Evolutionary conservation across 768 basidiomycete species (phyloP).

Genomic region (Russula ochroleuca): DNA sequence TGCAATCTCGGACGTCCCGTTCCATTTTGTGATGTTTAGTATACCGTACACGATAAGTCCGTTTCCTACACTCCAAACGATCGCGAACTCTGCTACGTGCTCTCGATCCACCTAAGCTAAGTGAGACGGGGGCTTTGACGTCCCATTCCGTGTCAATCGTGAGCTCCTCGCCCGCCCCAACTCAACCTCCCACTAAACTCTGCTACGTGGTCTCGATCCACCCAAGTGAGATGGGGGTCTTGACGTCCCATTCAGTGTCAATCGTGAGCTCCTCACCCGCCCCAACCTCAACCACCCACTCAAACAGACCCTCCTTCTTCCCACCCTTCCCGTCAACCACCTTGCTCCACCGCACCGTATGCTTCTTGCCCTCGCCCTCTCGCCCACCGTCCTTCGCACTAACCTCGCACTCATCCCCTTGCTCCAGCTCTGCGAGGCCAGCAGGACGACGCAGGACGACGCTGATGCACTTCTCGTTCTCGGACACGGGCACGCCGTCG

Average conservation of each 20-base stretch:
- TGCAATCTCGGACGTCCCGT: too few species aligned
- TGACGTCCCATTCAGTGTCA: conserved; percentile 52
- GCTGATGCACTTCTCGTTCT: conserved; percentile 39
- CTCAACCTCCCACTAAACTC: conserved; percentile 50
- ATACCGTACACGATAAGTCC: too few species aligned
- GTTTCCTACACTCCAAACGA: too few species aligned
- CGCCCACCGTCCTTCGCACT: not conserved
- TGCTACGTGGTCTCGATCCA: conserved; percentile 29
- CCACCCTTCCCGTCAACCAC: conserved; percentile 44
- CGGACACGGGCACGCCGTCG: conserved; percentile 43
- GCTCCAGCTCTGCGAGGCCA: conserved; percentile 44
- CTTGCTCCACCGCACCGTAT: conserved; percentile 37
- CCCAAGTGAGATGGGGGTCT: conserved; percentile 36
- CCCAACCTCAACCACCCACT: conserved; percentile 48
- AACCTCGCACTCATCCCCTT: conserved; percentile 38
- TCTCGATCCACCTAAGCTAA: conserved; percentile 31
- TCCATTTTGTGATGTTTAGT: not conserved
- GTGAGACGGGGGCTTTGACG: conserved; percentile 41
- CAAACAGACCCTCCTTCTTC: conserved; percentile 53
- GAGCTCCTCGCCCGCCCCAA: conserved; percentile 43
- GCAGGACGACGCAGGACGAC: conserved; percentile 46
- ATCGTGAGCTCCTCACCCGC: conserved; percentile 43
- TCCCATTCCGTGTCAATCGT: conserved; percentile 50
- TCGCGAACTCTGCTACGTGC: not conserved
- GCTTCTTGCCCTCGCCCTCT: conserved; percentile 27